Conservation (phyloP, 495 filamentous ascomycete species). For the Cercophora newfieldiana region DNA sequence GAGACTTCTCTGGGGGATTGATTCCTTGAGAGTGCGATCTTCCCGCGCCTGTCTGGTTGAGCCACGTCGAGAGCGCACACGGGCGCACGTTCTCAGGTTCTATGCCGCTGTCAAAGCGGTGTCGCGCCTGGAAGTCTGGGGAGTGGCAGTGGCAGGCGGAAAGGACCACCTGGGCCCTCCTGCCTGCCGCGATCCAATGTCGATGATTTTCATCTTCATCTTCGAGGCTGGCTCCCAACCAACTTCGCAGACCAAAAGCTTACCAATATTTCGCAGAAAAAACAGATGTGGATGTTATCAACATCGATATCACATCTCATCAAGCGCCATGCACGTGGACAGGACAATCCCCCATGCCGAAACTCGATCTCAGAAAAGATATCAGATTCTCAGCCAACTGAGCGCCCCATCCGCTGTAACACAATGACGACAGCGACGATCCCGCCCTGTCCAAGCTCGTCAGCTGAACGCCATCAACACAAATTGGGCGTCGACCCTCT, state of each 20-base stretch:
- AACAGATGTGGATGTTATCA: no score
- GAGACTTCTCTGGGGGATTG: not conserved
- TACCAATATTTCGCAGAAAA: no score
- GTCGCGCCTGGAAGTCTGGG: not conserved
- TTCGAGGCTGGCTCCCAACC: no score
- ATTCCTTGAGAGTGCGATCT: no score
- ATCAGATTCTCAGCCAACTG: not conserved
- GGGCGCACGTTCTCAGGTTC: not conserved
- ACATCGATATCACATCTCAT: no score
- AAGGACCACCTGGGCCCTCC: not conserved
- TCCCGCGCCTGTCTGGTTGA: no score
- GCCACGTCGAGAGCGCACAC: not conserved
- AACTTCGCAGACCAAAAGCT: no score
- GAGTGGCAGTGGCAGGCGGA: not conserved
- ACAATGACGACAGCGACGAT: slow-evolving; percentile 5
- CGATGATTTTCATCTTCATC: no score
- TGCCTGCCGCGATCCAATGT: not conserved
- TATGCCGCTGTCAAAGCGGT: not conserved
- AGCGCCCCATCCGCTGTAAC: slow-evolving; percentile 3
- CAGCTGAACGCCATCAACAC: slow-evolving; percentile 1
- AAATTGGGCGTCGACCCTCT: not conserved
- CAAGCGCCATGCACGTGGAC: no score
- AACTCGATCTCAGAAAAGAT: not conserved
- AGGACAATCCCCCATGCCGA: not conserved
- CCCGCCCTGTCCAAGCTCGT: slow-evolving; percentile 3